A percentile compares a stretch with the other conserved stretches of the same genome.
phyloP scores from a whole-genome alignment of 139 green algal genomes.

The Desmodesmus armatus region DNA sequence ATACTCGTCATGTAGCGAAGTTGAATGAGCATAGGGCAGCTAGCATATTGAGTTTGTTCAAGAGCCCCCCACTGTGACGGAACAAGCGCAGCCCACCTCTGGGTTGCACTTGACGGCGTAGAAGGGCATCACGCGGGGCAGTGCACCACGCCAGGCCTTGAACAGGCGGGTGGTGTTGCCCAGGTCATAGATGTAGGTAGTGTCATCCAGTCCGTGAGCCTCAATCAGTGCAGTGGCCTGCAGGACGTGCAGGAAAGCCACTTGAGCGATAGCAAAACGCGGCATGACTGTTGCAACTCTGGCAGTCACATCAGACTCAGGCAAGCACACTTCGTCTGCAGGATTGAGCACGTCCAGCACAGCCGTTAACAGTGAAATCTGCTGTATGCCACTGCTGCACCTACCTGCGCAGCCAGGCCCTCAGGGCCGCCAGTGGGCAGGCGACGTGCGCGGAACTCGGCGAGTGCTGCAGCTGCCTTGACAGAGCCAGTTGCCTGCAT shows the following conservation, averaged over 20 bases:
- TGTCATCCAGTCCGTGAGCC: conserved; percentile 43
- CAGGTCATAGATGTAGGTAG: conserved; percentile 49
- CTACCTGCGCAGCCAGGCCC: conserved; percentile 18
- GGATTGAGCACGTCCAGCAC: too few species aligned
- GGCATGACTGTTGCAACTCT: background rate
- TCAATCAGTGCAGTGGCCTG: conserved; percentile 20
- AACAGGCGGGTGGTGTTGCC: conserved; percentile 45
- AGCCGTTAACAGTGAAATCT: too few species aligned
- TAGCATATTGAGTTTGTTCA: too few species aligned
- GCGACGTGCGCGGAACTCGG: background rate
- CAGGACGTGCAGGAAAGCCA: too few species aligned
- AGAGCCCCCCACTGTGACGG: too few species aligned
- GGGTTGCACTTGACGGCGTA: conserved; percentile 96
- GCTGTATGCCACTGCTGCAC: too few species aligned
- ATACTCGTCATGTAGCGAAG: too few species aligned
- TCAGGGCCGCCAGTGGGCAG: conserved; percentile 13
- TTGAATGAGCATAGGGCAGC: too few species aligned
- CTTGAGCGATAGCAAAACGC: background rate
- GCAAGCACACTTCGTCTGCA: background rate
- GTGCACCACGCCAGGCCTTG: conserved; percentile 42
- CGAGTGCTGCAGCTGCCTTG: conserved; percentile 35
- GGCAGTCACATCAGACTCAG: background rate
- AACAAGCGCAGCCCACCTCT: conserved; percentile 80
- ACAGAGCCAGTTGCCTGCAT: conserved; percentile 38
- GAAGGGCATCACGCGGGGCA: conserved; percentile 89